Percentiles rank a stretch among this genome's conserved stretches.
Conservation (phyloP, 2,329 filamentous ascomycete species). For the Monilinia vaccinii-corymbosi region DNA sequence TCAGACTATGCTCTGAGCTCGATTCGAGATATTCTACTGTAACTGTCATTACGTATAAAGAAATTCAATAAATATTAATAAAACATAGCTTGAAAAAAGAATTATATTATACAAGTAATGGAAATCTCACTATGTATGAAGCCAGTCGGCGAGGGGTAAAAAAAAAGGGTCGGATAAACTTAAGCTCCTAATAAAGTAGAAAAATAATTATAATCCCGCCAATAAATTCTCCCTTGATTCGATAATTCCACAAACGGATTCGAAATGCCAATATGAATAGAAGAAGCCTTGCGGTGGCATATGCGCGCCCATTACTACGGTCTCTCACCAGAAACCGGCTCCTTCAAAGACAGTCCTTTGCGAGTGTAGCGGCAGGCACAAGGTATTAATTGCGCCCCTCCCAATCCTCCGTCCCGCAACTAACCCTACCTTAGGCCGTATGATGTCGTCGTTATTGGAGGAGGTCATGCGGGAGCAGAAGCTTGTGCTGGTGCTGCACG, state of each 20-base stretch:
- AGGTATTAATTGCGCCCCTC: constrained; percentile 3
- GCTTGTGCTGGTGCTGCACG: constrained; percentile 86
- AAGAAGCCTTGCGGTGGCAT: constrained; percentile 11
- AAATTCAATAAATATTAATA: no score
- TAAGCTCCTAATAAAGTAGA: neutral
- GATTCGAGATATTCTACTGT: no score
- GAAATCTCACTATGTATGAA: no score
- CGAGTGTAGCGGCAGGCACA: constrained; percentile 6
- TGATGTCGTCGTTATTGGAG: constrained; percentile 92
- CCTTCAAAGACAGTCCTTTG: constrained; percentile 4
- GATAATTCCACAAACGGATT: neutral
- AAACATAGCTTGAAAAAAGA: no score
- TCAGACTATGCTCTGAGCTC: no score
- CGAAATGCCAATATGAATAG: constrained; percentile 25
- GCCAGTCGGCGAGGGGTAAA: neutral
- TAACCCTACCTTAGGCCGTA: constrained; percentile 35
- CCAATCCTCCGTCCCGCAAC: neutral
- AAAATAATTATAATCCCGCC: neutral
- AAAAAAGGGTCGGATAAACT: constrained; percentile 1
- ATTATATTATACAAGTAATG: neutral
- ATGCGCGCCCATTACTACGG: constrained; percentile 6
- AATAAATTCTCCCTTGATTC: no score
- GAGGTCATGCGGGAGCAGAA: constrained; percentile 91
- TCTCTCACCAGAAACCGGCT: neutral
- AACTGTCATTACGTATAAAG: no score